Base-by-base conservation (phyloP, 1,284 basidiomycete genomes). In the Trichosporon faecale region DNA sequence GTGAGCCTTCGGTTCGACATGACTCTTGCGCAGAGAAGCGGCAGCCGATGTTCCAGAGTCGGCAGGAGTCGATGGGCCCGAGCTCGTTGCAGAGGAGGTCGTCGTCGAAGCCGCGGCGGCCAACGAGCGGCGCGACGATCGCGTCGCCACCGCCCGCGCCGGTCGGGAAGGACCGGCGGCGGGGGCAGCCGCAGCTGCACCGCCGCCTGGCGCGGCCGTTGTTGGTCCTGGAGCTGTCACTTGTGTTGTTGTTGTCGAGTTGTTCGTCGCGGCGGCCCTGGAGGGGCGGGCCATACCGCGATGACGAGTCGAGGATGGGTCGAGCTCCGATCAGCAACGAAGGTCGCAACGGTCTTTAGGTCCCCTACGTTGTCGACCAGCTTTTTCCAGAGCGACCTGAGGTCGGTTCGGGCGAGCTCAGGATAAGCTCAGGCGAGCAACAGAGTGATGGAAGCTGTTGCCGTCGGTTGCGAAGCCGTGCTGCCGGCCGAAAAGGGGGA, bases 1-100 rank as follows among this genome's bases (percentile, higher is more conserved):
- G 72, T 82, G 81, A 33, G 77, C 70, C 74, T 80, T 81, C 8
- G 76, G 68, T 66, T 77, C 79, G 35, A 80, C 72, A 29, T 68
- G 44, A 27, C 27, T 64, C 66, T 72, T 70, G 6, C 68, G 46
- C 18, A 55, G 46, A 40, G 65, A 65, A 1, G 65, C 35, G 14
- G 65, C 27, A 18, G 65, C 21, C 16, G 66, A 37, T 49, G 67
- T 6, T 18, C 64, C 60, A 31, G 69, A 52, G 31, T 66, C 69
- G 31, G 67, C 63, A 8, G 67, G 64, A 1, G 66, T 66, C 65
- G 61, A 23, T 27, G 60, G 65, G 35, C 63, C 64, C n/a, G 66
- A 64, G 33, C 65, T 66, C 40, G 25, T 60, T n/a, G 55, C 29
- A 27, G 64, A 31, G 29, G 65, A 46, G 7, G 55, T 8, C 3